Conservation (phyloP, 2,329 filamentous ascomycete species). For the Fusarium azukiicola region DNA sequence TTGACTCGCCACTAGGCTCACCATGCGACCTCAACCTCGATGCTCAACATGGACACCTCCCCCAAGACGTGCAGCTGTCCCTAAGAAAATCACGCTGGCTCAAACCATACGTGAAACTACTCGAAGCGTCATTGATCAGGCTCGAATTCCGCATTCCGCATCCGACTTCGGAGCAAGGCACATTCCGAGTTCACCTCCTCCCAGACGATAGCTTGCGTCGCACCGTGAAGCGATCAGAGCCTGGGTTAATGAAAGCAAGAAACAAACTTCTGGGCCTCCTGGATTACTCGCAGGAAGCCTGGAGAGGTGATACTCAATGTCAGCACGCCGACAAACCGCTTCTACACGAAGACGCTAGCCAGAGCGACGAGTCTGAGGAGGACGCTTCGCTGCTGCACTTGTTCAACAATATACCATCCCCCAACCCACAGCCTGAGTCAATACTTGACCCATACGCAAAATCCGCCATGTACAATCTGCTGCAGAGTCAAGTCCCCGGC, state of each 20-base stretch:
- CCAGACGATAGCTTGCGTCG: conserved; percentile 82
- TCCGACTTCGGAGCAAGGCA: conserved; percentile 47
- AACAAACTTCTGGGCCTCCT: conserved; percentile 72
- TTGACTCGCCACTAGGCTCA: conserved; percentile 49
- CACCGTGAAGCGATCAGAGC: conserved; percentile 71
- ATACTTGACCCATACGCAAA: conserved; percentile 74
- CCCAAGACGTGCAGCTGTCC: conserved; percentile 49
- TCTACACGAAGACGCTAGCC: conserved; percentile 11
- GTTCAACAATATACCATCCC: conserved; percentile 88
- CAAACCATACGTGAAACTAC: conserved; percentile 55
- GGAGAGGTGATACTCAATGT: conserved; percentile 69
- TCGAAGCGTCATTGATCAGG: conserved; percentile 66
- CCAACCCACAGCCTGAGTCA: conserved; percentile 74
- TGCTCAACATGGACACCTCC: conserved; percentile 30
- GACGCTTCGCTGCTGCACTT: conserved; percentile 81
- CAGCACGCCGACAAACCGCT: conserved; percentile 31
- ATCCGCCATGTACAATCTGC: conserved; percentile 76
- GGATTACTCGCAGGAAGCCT: conserved; percentile 76
- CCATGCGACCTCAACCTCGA: neutral
- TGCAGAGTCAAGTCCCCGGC: conserved; percentile 75
- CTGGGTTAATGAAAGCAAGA: conserved; percentile 69
- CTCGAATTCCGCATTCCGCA: conserved; percentile 62
- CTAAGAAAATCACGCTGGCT: conserved; percentile 56
- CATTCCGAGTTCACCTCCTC: conserved; percentile 80
- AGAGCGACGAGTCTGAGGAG: conserved; percentile 59